Evolutionary conservation across 2,329 filamentous ascomycete species (phyloP), one percentile per base, ranked within the genome.

Genomic region (Beauveria medogensis): DNA sequence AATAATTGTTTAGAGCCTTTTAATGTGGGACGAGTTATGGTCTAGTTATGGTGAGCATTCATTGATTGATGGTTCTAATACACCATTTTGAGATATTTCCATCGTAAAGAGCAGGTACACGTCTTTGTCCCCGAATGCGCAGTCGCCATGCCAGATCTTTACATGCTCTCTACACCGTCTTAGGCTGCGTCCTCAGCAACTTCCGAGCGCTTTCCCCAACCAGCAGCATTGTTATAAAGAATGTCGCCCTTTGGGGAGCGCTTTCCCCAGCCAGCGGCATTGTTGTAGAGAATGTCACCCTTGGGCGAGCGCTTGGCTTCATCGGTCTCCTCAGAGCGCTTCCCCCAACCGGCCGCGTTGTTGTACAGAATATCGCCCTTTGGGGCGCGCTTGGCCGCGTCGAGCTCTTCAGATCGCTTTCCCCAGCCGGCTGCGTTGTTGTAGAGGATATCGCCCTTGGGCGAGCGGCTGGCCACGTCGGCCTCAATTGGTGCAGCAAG

Each of bases 231-330:
- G 62, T 63, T 63, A 51, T 63, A 62, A 14, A 63, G 54, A n/a
- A 61, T 61, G 26, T 61, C 59, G 28, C 51, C 51, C 16, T 47
- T 30, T 24, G 53, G 40, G 26, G 48, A 57, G 24, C 61, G 57
- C 59, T 62, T 63, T n/a, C 62, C 62, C 62, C 62, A 63, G 3
- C 62, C 62, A 18, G 62, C 62, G n/a, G 41, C 24, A 46, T 63
- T 63, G 59, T 63, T 63, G 59, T 61, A 63, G 5, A 62, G 55
- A 44, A 62, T 62, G 18, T 62, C 61, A 14, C 56, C 56, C 22
- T 50, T 50, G 26, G 50, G 44, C 22, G 55, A 44, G 18, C 60
- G 60, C 48, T 59, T 62, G 24, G 24, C n/a, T 1, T 24, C 28
- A 24, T 57, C 28, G 26, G 16, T 16, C 18, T 43, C 48, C 12